Conservation (phyloP, 768 basidiomycete species). For the Lactifluus hygrophoroides region DNA sequence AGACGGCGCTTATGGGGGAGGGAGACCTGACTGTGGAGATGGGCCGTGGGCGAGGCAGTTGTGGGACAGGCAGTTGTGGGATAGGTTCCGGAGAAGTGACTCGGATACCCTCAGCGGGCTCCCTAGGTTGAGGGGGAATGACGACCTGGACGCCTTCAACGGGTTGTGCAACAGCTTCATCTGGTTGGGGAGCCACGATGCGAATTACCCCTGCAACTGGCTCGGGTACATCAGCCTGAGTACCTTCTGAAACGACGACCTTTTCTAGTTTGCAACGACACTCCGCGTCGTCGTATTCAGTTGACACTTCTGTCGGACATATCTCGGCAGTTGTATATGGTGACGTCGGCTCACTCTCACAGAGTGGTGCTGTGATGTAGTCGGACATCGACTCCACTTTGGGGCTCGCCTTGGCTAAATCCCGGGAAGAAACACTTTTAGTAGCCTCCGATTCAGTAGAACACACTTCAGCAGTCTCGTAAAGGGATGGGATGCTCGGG, state of each 20-base stretch:
- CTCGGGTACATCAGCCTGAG: conserved; percentile 18
- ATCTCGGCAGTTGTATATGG: conserved; percentile 45
- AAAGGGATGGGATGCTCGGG: conserved; percentile 49
- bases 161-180: background rate
- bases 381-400: conserved; percentile 33
- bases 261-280: conserved; percentile 24
- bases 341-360: conserved; percentile 32
- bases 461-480: conserved; percentile 28
- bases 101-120: background rate
- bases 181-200: conserved; percentile 13
- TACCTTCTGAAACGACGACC: conserved; percentile 4
- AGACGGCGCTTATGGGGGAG: background rate
- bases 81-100: background rate
- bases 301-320: conserved; percentile 35
- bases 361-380: conserved; percentile 35
- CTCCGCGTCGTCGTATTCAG: conserved; percentile 43
- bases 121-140: background rate
- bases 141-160: background rate
- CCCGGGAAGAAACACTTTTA: conserved; percentile 6
- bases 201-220: conserved; percentile 27
- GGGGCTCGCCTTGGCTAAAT: conserved; percentile 14
- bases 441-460: conserved; percentile 24
- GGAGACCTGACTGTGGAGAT: background rate
- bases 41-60: no score
- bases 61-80: background rate